These are phyloP conservation scores for Zygotorulaspora danielsina DNA, from an alignment of 805 yeast species.

Conservation along the genomic window DNA sequence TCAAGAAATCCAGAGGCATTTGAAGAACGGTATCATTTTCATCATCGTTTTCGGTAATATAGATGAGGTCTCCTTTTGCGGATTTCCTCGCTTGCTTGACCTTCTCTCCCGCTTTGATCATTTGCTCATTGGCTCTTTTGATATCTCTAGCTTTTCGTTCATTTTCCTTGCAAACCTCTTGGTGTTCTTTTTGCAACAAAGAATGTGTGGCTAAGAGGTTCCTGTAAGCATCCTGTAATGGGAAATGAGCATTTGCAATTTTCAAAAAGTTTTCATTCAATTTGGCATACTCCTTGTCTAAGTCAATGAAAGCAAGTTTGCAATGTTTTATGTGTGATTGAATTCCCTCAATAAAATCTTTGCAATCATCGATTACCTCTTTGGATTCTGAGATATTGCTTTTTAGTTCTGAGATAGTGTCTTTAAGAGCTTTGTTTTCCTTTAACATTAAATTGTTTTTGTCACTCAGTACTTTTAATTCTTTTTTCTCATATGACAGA, in stretches of 20 bases:
- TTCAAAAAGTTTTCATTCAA: neutral
- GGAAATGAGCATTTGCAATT: slow-evolving; percentile 1
- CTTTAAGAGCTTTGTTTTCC: neutral
- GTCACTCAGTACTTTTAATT: neutral
- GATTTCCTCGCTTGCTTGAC: neutral
- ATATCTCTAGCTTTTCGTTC: neutral
- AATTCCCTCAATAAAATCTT: neutral
- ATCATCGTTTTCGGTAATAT: neutral
- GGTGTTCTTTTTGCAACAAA: neutral
- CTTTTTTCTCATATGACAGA: neutral
- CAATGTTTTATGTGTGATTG: neutral
- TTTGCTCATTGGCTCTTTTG: neutral
- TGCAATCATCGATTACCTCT: neutral
- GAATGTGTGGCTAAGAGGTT: neutral
- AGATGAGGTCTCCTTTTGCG: neutral
- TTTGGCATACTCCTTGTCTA: neutral
- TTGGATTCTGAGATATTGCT: neutral
- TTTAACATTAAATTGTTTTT: neutral
- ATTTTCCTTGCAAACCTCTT: neutral
- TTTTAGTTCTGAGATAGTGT: neutral
- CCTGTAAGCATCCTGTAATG: neutral
- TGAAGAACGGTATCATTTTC: neutral
- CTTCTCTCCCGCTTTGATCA: neutral
- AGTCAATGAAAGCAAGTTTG: neutral
- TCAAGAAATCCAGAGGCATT: neutral